phyloP scores from a whole-genome alignment of 345 rosid genomes.

The Angophora floribunda region DNA sequence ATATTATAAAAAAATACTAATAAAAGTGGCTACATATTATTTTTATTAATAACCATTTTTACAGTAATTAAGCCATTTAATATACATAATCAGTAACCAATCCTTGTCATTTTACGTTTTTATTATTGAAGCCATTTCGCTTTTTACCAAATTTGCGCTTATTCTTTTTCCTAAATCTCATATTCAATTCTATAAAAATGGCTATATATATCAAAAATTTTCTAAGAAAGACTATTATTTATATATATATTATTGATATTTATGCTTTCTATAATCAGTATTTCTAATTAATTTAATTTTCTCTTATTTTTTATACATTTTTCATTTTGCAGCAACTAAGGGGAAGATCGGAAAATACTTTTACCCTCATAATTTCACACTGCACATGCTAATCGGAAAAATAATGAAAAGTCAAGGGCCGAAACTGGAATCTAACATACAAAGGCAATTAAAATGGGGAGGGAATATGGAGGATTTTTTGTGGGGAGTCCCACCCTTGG shows the following conservation, averaged over 20 bases:
- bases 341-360: neutral
- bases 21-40: neutral
- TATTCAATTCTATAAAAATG: neutral
- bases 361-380: neutral
- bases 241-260: neutral
- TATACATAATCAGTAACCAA: neutral
- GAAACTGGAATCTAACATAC: neutral
- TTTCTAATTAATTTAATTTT: neutral
- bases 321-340: neutral
- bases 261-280: neutral
- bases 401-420: neutral
- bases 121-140: neutral
- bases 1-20: neutral
- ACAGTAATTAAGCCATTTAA: neutral
- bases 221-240: neutral
- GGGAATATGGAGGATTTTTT: too few species aligned
- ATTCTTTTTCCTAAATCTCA: neutral
- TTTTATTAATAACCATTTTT: neutral
- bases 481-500: too few species aligned
- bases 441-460: neutral
- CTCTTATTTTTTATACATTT: neutral
- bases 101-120: neutral
- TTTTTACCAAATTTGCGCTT: neutral
- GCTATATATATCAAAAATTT: neutral
- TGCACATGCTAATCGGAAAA: neutral